Base-by-base conservation (phyloP, 2,329 filamentous ascomycete genomes). In the Trichophyton benhamiae region DNA sequence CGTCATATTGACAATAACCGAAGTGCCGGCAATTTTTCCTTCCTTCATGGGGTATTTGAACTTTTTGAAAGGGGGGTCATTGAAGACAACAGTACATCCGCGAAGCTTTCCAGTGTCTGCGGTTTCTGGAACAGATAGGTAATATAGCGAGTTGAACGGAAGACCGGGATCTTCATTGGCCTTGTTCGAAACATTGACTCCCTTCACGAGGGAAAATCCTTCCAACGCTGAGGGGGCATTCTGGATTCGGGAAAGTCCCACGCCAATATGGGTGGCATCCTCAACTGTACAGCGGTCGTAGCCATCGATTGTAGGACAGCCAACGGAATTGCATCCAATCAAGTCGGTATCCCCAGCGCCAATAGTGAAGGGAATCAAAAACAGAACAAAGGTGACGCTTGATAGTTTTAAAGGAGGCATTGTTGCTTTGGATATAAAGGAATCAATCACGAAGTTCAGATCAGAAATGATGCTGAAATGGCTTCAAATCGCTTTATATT, bases 31-130 rank as follows among this genome's bases (percentile, higher is more conserved):
- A 3, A 49, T 27, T 49, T 49, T 49, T 59, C 3, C 49, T 57
- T 2, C 38, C 49, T 27, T 65, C 57, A n/a, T 61, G 46, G 15
- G 46, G 2, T 41, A 33, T 44, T 59, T 59, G 7, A 67, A 65
- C 8, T 46, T 53, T 4, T 53, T 61, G 3, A 60, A 44, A 1
- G 64, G 63, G 2, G 62, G 42, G 25, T 66, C 57, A 48, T 67
- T 61, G 57, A 66, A 66, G 48, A 64, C n/a, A 2, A 66, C 62
- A 4, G 63, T 65, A n/a, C 65, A 67, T 11, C 65, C 65, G 9
- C 44, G 27, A 9, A 67, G 33, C 15, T 59, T 33, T 5, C 38
- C 38, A 1, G 52, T 48, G 1, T 64, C 41, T 3, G 64, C 20
- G 4, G 48, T 33, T 0, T 61, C 46, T 3, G 64, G 65, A 0